Conservation (phyloP, 1,139 yeast genomes). For the Debaryomyces subglobosus region DNA sequence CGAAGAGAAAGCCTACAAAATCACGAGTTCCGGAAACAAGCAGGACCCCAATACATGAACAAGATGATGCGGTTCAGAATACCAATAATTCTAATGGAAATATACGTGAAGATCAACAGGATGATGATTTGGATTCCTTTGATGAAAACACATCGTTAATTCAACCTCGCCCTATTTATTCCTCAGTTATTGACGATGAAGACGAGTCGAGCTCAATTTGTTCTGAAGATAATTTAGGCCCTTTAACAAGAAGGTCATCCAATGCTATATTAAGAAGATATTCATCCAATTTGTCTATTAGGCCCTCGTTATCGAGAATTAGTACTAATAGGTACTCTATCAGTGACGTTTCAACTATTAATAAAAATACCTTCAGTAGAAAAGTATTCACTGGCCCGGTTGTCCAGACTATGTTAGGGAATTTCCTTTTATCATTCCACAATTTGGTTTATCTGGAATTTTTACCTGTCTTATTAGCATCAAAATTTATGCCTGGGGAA, state of each 20-base stretch:
- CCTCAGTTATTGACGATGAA: slow-evolving; percentile 15
- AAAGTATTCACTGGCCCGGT: slow-evolving; percentile 39
- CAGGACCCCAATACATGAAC: not conserved
- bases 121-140: slow-evolving; percentile 1
- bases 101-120: not conserved
- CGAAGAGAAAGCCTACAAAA: not conserved
- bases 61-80: not conserved
- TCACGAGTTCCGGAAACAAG: not conserved
- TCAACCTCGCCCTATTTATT: slow-evolving; percentile 11
- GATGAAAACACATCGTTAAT: slow-evolving; percentile 5
- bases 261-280: slow-evolving; percentile 43
- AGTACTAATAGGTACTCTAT: slow-evolving; percentile 8
- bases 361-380: slow-evolving; percentile 13
- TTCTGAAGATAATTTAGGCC: slow-evolving; percentile 26
- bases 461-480: slow-evolving; percentile 60
- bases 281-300: slow-evolving; percentile 26
- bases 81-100: too few species aligned
- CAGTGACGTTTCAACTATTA: slow-evolving; percentile 9
- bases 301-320: slow-evolving; percentile 12
- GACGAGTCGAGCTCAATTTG: slow-evolving; percentile 18
- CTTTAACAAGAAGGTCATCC: slow-evolving; percentile 41
- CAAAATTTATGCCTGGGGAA: slow-evolving; percentile 36
- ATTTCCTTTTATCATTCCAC: slow-evolving; percentile 51
- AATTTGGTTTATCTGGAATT: slow-evolving; percentile 60
- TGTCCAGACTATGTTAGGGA: slow-evolving; percentile 42